A percentile compares a stretch with the other conserved stretches of the same genome.
phyloP scores from a whole-genome alignment of 768 basidiomycete species.

The Suillus luteus region DNA sequence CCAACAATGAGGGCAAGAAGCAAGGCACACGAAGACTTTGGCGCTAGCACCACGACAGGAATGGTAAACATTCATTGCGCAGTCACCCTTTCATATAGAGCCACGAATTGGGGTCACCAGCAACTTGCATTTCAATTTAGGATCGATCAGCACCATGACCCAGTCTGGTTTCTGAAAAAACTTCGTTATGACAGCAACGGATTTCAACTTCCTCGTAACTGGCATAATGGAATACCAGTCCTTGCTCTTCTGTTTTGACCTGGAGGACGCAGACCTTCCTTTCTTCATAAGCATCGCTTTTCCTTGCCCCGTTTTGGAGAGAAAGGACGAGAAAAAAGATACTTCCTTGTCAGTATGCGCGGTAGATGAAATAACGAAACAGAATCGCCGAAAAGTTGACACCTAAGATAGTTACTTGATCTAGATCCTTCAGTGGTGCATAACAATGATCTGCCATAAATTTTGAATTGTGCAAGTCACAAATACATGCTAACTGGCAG shows the following conservation, averaged over 20 bases:
- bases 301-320: slow-evolving; percentile 47
- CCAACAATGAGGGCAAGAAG: neutral
- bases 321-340: slow-evolving; percentile 54
- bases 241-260: slow-evolving; percentile 31
- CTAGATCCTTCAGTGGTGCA: slow-evolving; percentile 33
- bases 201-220: slow-evolving; percentile 58
- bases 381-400: slow-evolving; percentile 56
- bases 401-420: slow-evolving; percentile 48
- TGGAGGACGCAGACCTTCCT: slow-evolving; percentile 62
- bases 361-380: slow-evolving; percentile 24
- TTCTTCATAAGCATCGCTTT: slow-evolving; percentile 46
- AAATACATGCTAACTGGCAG: slow-evolving; percentile 6
- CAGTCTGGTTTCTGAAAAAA: slow-evolving; percentile 61
- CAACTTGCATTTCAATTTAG: slow-evolving; percentile 27
- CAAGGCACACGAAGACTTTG: neutral
- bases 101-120: slow-evolving; percentile 48
- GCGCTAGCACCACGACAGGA: neutral
- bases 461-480: neutral
- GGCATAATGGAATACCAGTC: slow-evolving; percentile 62
- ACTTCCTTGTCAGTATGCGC: neutral
- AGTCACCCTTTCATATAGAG: slow-evolving; percentile 56
- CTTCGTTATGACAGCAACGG: slow-evolving; percentile 67
- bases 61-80: slow-evolving; percentile 54
- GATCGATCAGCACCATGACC: slow-evolving; percentile 42
- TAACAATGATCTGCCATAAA: slow-evolving; percentile 31